Percentiles rank a stretch among this genome's conserved stretches.
Conservation (phyloP, 768 basidiomycete genomes). For the Rossbeevera mucosa region DNA sequence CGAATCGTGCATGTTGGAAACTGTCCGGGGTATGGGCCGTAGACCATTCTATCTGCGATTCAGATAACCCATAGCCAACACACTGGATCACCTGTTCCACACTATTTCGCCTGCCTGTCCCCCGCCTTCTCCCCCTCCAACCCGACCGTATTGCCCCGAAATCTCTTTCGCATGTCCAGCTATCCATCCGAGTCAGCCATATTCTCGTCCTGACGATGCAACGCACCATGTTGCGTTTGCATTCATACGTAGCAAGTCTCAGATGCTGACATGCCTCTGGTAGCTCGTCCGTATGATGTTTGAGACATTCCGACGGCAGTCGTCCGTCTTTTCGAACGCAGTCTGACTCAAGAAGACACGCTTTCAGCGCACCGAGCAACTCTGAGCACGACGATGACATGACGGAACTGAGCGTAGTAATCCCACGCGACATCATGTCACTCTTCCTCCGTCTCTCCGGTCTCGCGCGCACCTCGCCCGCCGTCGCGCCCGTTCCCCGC, state of each 20-base stretch:
- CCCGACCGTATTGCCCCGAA: slow-evolving; percentile 67
- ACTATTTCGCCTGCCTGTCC: not conserved
- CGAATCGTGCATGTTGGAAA: no score
- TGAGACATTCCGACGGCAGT: slow-evolving; percentile 84
- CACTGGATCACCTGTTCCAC: no score
- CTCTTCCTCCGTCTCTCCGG: slow-evolving; percentile 29
- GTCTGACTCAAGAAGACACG: slow-evolving; percentile 80
- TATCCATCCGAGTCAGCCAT: slow-evolving; percentile 23
- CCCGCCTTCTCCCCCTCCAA: slow-evolving; percentile 31
- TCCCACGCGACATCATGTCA: slow-evolving; percentile 12
- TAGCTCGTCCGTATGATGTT: slow-evolving; percentile 66
- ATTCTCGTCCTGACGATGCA: not conserved
- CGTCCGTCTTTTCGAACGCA: slow-evolving; percentile 77
- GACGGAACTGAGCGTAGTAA: slow-evolving; percentile 1
- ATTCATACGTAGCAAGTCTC: slow-evolving; percentile 81
- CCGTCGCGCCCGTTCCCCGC: slow-evolving; percentile 57
- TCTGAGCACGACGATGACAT: slow-evolving; percentile 83
- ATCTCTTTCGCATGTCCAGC: slow-evolving; percentile 84
- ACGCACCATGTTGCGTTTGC: slow-evolving; percentile 84
- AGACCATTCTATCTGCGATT: no score
- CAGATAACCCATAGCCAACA: no score
- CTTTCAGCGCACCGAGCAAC: slow-evolving; percentile 72
- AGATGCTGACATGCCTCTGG: slow-evolving; percentile 78
- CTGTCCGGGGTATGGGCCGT: no score
- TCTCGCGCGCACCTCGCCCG: slow-evolving; percentile 46